Conservation (phyloP, 1,284 basidiomycete species). For the Phaffia rhodozyma region DNA sequence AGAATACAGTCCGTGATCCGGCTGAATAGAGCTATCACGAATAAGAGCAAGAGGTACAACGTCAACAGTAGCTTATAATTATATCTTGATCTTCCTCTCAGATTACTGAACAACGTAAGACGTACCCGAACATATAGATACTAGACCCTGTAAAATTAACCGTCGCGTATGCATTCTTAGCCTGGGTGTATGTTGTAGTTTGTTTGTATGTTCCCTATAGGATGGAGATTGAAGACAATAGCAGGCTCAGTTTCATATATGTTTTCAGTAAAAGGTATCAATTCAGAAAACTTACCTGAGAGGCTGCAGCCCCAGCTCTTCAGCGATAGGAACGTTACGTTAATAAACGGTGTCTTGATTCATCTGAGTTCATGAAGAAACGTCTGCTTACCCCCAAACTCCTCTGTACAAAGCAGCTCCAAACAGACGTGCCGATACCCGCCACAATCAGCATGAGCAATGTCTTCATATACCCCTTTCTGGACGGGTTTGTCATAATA, state of each 20-base stretch:
- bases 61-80: too few species aligned
- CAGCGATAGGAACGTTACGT: not conserved
- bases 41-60: not conserved
- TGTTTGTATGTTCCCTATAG: constrained; percentile 1
- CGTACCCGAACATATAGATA: constrained; percentile 14
- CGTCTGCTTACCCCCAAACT: too few species aligned
- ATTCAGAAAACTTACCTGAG: not conserved
- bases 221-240: too few species aligned
- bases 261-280: too few species aligned
- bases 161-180: not conserved
- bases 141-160: constrained; percentile 16
- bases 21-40: constrained; percentile 6
- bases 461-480: too few species aligned
- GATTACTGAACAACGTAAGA: not conserved
- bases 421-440: too few species aligned
- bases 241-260: too few species aligned
- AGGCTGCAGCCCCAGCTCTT: constrained; percentile 13
- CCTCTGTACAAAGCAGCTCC: too few species aligned
- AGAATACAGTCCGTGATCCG: constrained; percentile 15
- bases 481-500: not conserved
- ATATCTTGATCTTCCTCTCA: too few species aligned
- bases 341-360: too few species aligned
- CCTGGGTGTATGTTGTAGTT: constrained; percentile 14
- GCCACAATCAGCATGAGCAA: too few species aligned
- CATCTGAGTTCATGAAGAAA: too few species aligned